Evolutionary conservation across 2,329 filamentous ascomycete genomes (phyloP).

Genomic region (Thyridium curvatum): DNA sequence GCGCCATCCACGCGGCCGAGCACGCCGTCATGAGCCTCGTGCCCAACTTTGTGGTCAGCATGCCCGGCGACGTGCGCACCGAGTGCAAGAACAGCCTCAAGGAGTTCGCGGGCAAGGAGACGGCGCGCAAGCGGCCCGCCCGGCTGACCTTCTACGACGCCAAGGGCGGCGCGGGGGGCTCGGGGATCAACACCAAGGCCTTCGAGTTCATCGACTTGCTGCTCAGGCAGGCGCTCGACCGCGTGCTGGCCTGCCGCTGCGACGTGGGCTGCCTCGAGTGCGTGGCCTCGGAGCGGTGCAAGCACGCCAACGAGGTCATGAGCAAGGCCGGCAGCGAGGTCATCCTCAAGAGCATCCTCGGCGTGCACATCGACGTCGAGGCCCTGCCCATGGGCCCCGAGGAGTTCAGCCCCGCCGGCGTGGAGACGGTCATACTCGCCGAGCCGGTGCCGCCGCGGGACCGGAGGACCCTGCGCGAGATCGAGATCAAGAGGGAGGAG

Average conservation of each 20-base stretch:
- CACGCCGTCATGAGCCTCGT: constrained; percentile 83
- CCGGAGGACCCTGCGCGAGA: neutral
- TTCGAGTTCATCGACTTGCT: constrained; percentile 87
- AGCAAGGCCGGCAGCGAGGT: constrained; percentile 84
- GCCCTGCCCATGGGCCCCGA: constrained; percentile 82
- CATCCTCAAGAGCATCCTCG: constrained; percentile 69
- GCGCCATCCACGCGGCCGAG: constrained; percentile 89
- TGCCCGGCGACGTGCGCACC: constrained; percentile 86
- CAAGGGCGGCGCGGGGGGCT: constrained; percentile 78
- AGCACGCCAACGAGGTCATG: constrained; percentile 85
- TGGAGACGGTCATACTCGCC: constrained; percentile 78
- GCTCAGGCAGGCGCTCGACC: constrained; percentile 65
- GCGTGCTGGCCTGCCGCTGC: constrained; percentile 68
- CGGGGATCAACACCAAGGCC: constrained; percentile 83
- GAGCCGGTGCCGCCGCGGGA: constrained; percentile 48
- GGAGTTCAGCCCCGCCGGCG: constrained; percentile 58
- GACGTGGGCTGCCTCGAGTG: constrained; percentile 82
- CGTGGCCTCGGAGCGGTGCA: constrained; percentile 78
- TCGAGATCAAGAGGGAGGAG: constrained; percentile 1
- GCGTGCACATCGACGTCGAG: constrained; percentile 74
- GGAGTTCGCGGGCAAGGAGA: constrained; percentile 70
- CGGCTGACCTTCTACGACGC: constrained; percentile 91
- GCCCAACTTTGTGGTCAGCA: constrained; percentile 83
- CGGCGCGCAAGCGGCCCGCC: constrained; percentile 73
- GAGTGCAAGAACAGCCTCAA: constrained; percentile 89